Evolutionary conservation across 257 asterid genomes (phyloP).

Genomic region (Nicotiana tomentosiformis): DNA sequence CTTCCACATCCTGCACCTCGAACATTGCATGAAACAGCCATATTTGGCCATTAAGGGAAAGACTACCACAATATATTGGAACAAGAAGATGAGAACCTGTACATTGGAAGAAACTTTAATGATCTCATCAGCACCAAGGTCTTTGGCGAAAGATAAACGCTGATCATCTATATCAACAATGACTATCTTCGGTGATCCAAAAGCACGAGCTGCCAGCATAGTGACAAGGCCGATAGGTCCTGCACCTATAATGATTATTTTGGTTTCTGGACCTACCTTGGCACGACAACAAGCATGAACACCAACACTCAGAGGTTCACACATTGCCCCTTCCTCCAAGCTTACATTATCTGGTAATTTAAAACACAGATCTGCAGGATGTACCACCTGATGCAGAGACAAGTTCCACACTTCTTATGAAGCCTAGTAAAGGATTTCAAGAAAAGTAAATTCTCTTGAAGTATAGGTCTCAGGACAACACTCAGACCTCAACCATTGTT

Average conservation of each 20-base stretch:
- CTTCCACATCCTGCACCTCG: conserved; percentile 41
- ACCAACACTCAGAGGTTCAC: conserved; percentile 87
- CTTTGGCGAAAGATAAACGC: conserved; percentile 65
- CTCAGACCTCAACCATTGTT: neutral
- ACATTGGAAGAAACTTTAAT: conserved; percentile 54
- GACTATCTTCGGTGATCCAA: conserved; percentile 67
- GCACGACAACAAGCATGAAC: conserved; percentile 87
- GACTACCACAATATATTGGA: neutral
- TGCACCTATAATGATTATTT: conserved; percentile 80
- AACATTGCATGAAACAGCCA: neutral
- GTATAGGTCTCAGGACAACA: neutral
- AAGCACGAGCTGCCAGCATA: conserved; percentile 77
- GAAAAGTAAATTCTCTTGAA: neutral
- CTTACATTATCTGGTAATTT: conserved; percentile 74
- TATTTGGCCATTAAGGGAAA: neutral
- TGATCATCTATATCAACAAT: conserved; percentile 70
- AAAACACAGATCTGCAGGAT: conserved; percentile 80
- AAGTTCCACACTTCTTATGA: neutral
- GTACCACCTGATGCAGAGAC: conserved; percentile 26
- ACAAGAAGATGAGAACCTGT: conserved; percentile 28
- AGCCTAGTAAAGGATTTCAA: conserved; percentile 4
- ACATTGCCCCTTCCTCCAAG: conserved; percentile 92
- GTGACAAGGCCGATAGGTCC: conserved; percentile 83
- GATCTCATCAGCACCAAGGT: conserved; percentile 65
- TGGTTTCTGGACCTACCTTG: conserved; percentile 65